Percentiles rank a stretch among this genome's conserved stretches.
These are phyloP conservation scores for Exidia glandulosa DNA, from an alignment of 768 basidiomycete genomes.

Conservation along the genomic window DNA sequence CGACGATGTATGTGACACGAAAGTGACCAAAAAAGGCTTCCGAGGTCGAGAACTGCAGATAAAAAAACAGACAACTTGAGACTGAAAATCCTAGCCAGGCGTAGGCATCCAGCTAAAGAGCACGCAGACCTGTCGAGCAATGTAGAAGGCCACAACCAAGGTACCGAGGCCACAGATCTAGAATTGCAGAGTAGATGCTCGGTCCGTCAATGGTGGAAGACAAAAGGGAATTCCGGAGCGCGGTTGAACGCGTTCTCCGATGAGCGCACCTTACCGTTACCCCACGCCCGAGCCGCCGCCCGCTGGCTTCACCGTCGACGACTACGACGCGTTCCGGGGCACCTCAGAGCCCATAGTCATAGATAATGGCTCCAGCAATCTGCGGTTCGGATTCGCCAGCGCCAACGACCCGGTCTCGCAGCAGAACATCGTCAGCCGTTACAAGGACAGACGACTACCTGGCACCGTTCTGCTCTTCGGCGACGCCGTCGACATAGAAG, in stretches of 20 bases:
- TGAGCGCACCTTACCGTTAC: background rate
- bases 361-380: conserved; percentile 77
- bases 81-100: too few species aligned
- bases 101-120: too few species aligned
- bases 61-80: too few species aligned
- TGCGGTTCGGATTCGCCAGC: conserved; percentile 77
- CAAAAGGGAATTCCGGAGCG: background rate
- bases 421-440: conserved; percentile 70
- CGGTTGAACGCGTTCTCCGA: too few species aligned
- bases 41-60: too few species aligned
- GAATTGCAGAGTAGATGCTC: background rate
- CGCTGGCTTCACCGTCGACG: background rate
- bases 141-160: too few species aligned
- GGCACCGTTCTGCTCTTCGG: conserved; percentile 81
- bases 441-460: conserved; percentile 81
- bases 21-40: too few species aligned
- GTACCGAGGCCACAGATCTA: too few species aligned
- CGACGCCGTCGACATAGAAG: conserved; percentile 76
- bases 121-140: too few species aligned
- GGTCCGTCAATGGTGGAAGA: background rate
- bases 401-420: conserved; percentile 44
- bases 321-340: conserved; percentile 39
- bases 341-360: conserved; percentile 61
- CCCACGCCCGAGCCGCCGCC: background rate
- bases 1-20: too few species aligned